Evolutionary conservation across 78 protist genomes (phyloP).

Genomic region (Mastigamoeba balamuthi): DNA sequence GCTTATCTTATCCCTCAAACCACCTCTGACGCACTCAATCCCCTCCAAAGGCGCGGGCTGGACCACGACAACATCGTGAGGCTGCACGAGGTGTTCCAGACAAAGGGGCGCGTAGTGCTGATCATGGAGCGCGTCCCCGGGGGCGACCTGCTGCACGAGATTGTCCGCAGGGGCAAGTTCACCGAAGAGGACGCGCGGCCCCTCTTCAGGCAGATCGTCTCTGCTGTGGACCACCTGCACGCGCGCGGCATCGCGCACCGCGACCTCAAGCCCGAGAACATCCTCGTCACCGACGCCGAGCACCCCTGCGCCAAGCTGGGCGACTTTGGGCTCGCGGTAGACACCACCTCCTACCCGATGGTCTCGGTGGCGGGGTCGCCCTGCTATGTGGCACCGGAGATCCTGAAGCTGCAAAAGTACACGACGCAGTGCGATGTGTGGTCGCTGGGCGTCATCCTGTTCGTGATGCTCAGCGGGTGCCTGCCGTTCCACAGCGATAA

Average conservation of each 20-base stretch:
- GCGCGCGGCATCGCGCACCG: conserved; percentile 71
- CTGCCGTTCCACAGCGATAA: too few relatives aligned
- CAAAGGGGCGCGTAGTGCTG: conserved; percentile 22
- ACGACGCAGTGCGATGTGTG: conserved; percentile 55
- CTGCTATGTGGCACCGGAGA: conserved; percentile 61
- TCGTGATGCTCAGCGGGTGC: conserved; percentile 32
- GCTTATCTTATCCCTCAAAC: too few relatives aligned
- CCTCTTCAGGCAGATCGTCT: conserved; percentile 50
- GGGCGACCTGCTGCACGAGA: conserved; percentile 80
- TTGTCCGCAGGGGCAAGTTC: conserved; percentile 67
- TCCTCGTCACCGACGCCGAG: too few relatives aligned
- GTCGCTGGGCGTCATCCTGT: conserved; percentile 64
- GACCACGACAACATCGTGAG: conserved; percentile 39
- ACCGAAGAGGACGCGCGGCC: conserved; percentile 62
- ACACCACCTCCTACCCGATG: too few relatives aligned
- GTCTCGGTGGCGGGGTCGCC: too few relatives aligned
- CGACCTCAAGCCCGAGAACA: conserved; percentile 56
- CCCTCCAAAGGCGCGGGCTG: too few relatives aligned
- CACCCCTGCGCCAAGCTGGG: too few relatives aligned
- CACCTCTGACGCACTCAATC: too few relatives aligned
- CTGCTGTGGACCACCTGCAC: conserved; percentile 72
- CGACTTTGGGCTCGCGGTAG: too few relatives aligned
- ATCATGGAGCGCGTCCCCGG: conserved; percentile 60
- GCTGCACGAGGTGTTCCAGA: conserved; percentile 42
- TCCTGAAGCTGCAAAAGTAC: conserved; percentile 40